Conservation (phyloP, 768 basidiomycete species). For the Suillus bovinus region DNA sequence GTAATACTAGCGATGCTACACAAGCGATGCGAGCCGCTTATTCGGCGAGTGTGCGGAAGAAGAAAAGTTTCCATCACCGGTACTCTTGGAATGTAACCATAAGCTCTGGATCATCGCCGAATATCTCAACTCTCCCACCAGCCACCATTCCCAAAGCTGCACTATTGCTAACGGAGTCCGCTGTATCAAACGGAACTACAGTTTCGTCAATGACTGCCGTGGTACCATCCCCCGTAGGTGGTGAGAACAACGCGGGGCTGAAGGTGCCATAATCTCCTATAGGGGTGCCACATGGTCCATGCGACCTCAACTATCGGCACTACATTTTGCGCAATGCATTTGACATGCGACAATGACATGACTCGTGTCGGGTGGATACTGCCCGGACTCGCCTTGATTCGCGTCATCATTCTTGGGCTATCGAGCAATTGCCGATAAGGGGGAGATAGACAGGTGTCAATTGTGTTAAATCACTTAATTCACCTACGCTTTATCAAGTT, state of each 20-base stretch:
- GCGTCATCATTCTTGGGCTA: conserved; percentile 3
- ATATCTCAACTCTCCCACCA: conserved; percentile 14
- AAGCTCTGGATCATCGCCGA: conserved; percentile 24
- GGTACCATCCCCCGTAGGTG: background rate
- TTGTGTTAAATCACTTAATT: conserved; percentile 1
- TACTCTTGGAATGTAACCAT: conserved; percentile 31
- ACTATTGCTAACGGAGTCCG: conserved; percentile 6
- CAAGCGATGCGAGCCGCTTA: conserved; percentile 34
- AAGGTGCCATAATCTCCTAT: background rate
- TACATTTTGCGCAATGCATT: conserved; percentile 3
- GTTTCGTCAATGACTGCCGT: conserved; percentile 5
- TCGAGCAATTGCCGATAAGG: conserved; percentile 2
- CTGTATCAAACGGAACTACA: conserved; percentile 9
- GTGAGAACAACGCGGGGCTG: background rate
- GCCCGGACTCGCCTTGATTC: conserved; percentile 1
- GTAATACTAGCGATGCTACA: conserved; percentile 23
- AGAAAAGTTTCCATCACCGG: conserved; percentile 32
- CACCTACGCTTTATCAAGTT: background rate
- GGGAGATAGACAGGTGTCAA: conserved; percentile 2
- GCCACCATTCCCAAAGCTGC: conserved; percentile 22
- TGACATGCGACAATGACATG: background rate
- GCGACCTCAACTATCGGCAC: background rate
- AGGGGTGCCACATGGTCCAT: background rate
- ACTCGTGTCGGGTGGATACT: background rate
- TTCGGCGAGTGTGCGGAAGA: conserved; percentile 33